Base-by-base conservation (phyloP, 164 flowering plant genomes). In the Platanus orientalis region DNA sequence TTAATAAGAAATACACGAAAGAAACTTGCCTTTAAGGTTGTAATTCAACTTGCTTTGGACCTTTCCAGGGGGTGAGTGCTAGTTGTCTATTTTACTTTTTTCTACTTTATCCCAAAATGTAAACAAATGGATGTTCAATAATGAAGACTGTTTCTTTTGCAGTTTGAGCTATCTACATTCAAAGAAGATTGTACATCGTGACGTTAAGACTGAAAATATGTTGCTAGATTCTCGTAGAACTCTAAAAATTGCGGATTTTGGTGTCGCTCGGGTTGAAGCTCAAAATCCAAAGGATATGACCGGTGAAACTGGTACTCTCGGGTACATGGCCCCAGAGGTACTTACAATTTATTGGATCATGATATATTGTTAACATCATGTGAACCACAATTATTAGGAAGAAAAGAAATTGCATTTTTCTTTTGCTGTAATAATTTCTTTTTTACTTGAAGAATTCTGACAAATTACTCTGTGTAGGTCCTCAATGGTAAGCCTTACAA, bases 401-500 rank as follows among this genome's bases (percentile, higher is more conserved):
- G 2, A 17, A n/a, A n/a, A n/a, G n/a, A n/a, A 19, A 56, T 39
- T n/a, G 23, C 28, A 12, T 12, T 25, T 23, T 23, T 24, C 23
- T 23, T n/a, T 58, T 40, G 24, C 28, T 27, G 17, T 17, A 36
- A 2, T 25, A n/a, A 21, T 58, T 10, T 27, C 14, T 7, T 11
- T 45, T n/a, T 4, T 16, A 16, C 28, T n/a, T 42, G 23, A n/a
- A 13, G 51, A 54, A 27, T 44, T 27, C 50, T 54, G 13, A 54
- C 42, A 29, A 20, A 27, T 6, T 55, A 20, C 12, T 42, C 32
- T 57, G 13, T 82, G 58, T 57, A 93, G 98, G 98, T 93, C 11
- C 96, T 93, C 40, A 84, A 87, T 64, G 97, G 96, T 14, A 90
- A 90, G 69, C 98, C 98, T 21, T 90, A 92, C 76, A 85, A 90